These are phyloP conservation scores for Geotrichum macrosporum DNA, from an alignment of 1,139 yeast species.

Conservation along the genomic window DNA sequence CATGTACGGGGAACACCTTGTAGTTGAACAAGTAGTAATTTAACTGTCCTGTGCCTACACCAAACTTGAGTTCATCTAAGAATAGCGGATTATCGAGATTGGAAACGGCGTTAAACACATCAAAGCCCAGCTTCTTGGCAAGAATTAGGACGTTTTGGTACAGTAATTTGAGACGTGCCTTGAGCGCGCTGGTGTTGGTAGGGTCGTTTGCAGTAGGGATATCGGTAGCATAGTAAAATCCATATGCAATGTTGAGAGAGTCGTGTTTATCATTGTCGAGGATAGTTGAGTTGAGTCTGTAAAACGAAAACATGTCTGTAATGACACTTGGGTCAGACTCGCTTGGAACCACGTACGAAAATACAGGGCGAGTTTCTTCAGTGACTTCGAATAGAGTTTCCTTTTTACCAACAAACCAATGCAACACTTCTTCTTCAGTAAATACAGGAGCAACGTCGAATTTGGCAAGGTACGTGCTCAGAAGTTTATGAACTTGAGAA, in stretches of 20 bases:
- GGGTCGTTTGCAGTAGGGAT: constrained; percentile 8
- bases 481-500: constrained; percentile 56
- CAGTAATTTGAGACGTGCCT: constrained; percentile 55
- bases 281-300: constrained; percentile 82
- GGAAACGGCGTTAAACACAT: constrained; percentile 90
- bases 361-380: constrained; percentile 52
- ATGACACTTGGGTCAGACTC: constrained; percentile 49
- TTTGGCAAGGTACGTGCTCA: constrained; percentile 57
- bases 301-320: constrained; percentile 87
- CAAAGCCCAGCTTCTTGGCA: constrained; percentile 63
- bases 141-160: constrained; percentile 74
- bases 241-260: constrained; percentile 78
- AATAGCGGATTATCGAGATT: constrained; percentile 84
- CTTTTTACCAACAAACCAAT: constrained; percentile 63
- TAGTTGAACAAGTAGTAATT: constrained; percentile 91
- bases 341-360: constrained; percentile 73
- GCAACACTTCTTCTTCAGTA: constrained; percentile 64
- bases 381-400: constrained; percentile 27
- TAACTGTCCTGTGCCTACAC: constrained; percentile 88
- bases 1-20: constrained; percentile 70
- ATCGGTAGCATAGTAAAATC: constrained; percentile 79
- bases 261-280: constrained; percentile 62
- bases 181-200: constrained; percentile 39
- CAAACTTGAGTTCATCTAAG: constrained; percentile 78
- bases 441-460: constrained; percentile 73